These are phyloP conservation scores for Penicillium italicum DNA, from an alignment of 2,329 filamentous ascomycete species.

Conservation along the genomic window DNA sequence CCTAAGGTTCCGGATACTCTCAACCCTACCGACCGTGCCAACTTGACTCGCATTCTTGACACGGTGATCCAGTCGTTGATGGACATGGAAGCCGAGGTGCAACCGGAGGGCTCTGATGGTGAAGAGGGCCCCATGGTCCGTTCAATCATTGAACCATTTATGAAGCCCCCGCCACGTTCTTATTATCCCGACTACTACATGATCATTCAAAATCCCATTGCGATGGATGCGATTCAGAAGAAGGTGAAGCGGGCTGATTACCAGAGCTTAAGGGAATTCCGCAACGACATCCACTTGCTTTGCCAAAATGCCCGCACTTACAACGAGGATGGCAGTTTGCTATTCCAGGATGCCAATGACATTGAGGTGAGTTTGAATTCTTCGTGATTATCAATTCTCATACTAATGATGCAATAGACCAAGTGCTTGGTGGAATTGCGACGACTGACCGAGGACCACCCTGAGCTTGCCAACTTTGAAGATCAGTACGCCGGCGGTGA, in stretches of 20 bases:
- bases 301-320: slow-evolving; percentile 91
- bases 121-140: slow-evolving; percentile 60
- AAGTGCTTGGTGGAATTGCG: slow-evolving; percentile 52
- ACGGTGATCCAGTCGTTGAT: slow-evolving; percentile 76
- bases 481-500: slow-evolving; percentile 49
- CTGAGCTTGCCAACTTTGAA: slow-evolving; percentile 57
- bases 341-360: slow-evolving; percentile 86
- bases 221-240: slow-evolving; percentile 90
- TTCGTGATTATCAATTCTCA: neutral
- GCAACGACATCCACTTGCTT: slow-evolving; percentile 75
- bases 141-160: slow-evolving; percentile 87
- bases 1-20: slow-evolving; percentile 67
- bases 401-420: slow-evolving; percentile 33
- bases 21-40: slow-evolving; percentile 64
- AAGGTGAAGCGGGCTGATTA: slow-evolving; percentile 98
- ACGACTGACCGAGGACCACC: slow-evolving; percentile 53
- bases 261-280: slow-evolving; percentile 72
- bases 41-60: slow-evolving; percentile 76
- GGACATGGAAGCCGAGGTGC: slow-evolving; percentile 73
- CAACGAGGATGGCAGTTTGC: slow-evolving; percentile 90
- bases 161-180: slow-evolving; percentile 83
- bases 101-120: slow-evolving; percentile 49
- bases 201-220: slow-evolving; percentile 87
- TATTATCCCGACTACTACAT: slow-evolving; percentile 94
- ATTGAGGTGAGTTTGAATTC: slow-evolving; percentile 70